Evolutionary conservation across 495 filamentous ascomycete genomes (phyloP), one percentile per base, ranked within the genome.

Genomic region (Glutinoglossum americanum): DNA sequence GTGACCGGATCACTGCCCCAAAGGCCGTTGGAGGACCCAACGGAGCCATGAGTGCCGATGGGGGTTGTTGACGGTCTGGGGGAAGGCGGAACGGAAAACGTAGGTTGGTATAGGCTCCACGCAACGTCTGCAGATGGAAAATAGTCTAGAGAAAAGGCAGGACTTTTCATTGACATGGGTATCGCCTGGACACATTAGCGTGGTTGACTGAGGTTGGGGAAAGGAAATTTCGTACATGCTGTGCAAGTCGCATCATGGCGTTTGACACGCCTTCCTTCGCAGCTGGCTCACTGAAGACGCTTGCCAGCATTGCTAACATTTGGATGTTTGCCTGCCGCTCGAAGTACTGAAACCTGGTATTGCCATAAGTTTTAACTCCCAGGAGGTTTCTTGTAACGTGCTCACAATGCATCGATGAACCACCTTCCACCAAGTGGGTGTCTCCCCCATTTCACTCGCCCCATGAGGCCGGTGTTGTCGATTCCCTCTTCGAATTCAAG

Each of bases 271-370:
- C 65, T 49, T 64, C 59, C 32, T 62, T 64, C 11, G 64, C 66
- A 41, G 70, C 69, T 10, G 67, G 67, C 58, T 93, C 85, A 54
- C 80, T 80, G 57, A 96, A 82, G 48, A 94, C 80, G 65, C 89
- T 94, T 0, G 89, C 83, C 13, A 96, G 76, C 89, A 95, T 94
- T 35, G 88, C 90, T 19, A 95, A 73, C 89, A 94, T 95, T 66
- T 96, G 89, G 2, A 90, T 71, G 65, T 96, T 88, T 1, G 80
- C 87, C 30, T 81, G 72, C 39, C 71, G 75, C 65, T 94, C 87
- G 60, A 85, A 95, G 65, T 94, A 77, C 15, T 78, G 74, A 63
- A 94, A 88, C 19, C 67, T 69, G 17, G 71, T 64, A 27, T 11
- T 54, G 17, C 25, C 21, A 51, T 60, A 27, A 60, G 58, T 26